Percentiles rank a stretch among this genome's conserved stretches.
Conservation (phyloP, 768 basidiomycete species). For the Russula sp. region DNA sequence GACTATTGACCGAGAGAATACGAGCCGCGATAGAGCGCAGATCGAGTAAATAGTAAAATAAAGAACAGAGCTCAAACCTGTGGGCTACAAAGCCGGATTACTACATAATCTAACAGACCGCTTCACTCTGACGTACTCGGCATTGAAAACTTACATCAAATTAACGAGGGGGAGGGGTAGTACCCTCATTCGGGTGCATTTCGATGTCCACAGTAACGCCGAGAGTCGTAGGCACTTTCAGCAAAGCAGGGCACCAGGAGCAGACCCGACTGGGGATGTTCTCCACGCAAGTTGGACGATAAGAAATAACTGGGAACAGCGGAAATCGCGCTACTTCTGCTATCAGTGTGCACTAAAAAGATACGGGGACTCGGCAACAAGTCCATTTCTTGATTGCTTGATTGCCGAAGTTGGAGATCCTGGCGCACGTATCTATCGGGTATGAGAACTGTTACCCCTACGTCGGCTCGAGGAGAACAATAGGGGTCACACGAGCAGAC, state of each 20-base stretch:
- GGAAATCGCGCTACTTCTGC: not conserved
- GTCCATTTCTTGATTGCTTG: not conserved
- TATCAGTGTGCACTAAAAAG: not conserved
- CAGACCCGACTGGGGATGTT: not conserved
- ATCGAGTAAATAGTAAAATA: not conserved
- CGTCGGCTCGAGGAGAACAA: not conserved
- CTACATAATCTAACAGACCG: not conserved
- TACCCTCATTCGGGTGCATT: not conserved
- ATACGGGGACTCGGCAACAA: too few relatives aligned
- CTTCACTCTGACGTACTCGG: not conserved
- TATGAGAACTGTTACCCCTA: not conserved
- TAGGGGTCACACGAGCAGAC: slow-evolving; percentile 11
- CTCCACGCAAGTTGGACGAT: not conserved
- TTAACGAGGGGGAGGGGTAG: not conserved
- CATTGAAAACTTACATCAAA: not conserved
- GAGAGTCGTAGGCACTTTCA: not conserved
- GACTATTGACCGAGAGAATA: not conserved
- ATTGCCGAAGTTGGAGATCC: not conserved
- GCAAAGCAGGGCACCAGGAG: not conserved
- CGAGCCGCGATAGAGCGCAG: not conserved
- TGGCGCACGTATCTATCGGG: not conserved
- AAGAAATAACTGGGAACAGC: not conserved
- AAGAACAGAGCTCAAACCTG: not conserved
- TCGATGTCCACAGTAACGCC: not conserved
- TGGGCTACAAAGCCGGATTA: not conserved